Base-by-base conservation (phyloP, 1,284 basidiomycete species). In the Ceratobasidium sp. region DNA sequence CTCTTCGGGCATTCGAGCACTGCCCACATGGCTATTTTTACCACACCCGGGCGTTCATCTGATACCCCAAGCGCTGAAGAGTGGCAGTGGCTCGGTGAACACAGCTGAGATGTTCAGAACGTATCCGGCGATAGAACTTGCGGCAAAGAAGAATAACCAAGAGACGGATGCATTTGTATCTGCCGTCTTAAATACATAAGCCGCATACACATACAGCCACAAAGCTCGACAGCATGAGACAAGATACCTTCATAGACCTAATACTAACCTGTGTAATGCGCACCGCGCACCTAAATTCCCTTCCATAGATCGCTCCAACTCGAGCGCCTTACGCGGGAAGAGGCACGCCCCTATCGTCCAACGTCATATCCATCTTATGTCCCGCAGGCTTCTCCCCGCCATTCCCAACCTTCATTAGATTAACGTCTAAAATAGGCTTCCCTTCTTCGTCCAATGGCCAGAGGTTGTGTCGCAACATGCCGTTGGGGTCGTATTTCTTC, bases 401-500 rank as follows among this genome's bases (percentile, higher is more conserved):
- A 1, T 58, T 32, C 5, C 38, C 44, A 23, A 13, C 14, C 7
- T 44, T 21, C 55, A 70, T 58, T 7, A 58, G 26, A n/a, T 46
- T 55, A 1, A 59, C 69, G 23, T 63, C 50, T 8, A 72, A 63
- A 4, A 75, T 32, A 18, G 74, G 76, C 21, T 85, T 80, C 1
- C 88, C 87, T 13, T 83, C 78, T 43, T 83, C 82, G 77, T 89
- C 83, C 70, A 92, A 78, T 14, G 93, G 93, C 93, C 93, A 95
- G 77, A 93, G 76, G 30, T 77, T 86, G 78, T 93, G 89, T 72
- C 82, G 85, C 83, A 95, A 93, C 57, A 95, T 75, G 73, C 90
- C 88, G 44, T 82, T 79, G 0, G 93, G 93, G 79, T 96, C 94
- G 76, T 94, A 92, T 70, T 83, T 82, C 72, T 83, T 82, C 82